Base-by-base conservation (phyloP, 176 grass and related monocot species). In the Aechmea fasciata region DNA sequence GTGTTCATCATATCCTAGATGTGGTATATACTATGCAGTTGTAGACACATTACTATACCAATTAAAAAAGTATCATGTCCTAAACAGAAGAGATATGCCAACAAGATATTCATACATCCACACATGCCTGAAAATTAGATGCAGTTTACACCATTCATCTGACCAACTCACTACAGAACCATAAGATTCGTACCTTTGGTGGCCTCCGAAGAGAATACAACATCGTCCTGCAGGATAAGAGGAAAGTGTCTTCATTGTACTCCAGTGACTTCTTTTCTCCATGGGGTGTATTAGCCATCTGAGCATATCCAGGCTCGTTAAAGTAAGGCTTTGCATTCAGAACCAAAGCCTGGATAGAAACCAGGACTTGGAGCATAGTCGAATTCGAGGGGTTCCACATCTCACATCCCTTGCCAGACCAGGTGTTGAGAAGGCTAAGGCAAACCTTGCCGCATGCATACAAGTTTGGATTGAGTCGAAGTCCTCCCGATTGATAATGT, bases 391-490 rank as follows among this genome's bases (percentile, higher is more conserved):
- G 76, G 57, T 77, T 84, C 91, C 91, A 90, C 76, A 47, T 87
- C 77, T 96, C 91, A 51, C 78, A 89, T 65, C 68, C 88, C 8
- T n/a, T 71, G 50, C 88, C 88, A 5, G 29, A 19, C 88, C 88
- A 96, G 14, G 88, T 91, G 63, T 91, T 87, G 48, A 96, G 82
- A 47, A 96, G 85, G 78, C 92, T 91, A 66, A 96, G 88, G 62
- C 92, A 96, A 49, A 96, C 88, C 66, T 82, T 89, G 17, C 80
- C 92, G 72, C 73, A 81, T 2, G 59, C 64, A 73, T 91, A 91
- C 15, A 96, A 83, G 79, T 96, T 96, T 64, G 88, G 92, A 55
- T 96, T 96, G 67, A 96, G 63, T 50, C 87, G 63, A 71, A 96
- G 74, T 69, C 91, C 87, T 28, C 91, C 87, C 71, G 87, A 90